Conservation (phyloP, 2,329 filamentous ascomycete genomes). For the Fusarium goolgardi region DNA sequence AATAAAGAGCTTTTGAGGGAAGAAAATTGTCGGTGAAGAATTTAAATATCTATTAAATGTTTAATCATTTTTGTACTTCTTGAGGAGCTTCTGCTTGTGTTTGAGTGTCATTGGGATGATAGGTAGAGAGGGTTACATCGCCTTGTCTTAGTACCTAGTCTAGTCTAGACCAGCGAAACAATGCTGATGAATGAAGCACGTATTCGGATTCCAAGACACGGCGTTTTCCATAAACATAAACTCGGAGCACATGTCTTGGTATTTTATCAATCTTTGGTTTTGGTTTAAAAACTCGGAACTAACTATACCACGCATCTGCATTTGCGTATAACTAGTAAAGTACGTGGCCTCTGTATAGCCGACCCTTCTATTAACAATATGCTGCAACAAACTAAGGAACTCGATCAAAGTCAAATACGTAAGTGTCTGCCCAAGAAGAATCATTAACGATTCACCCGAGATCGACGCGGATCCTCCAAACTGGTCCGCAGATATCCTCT, state of each 20-base stretch:
- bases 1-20: no score
- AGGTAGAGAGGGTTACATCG: background rate
- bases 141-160: background rate
- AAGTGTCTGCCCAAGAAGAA: background rate
- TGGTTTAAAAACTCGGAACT: background rate
- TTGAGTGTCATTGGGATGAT: background rate
- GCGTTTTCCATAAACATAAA: background rate
- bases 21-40: background rate
- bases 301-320: background rate
- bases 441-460: background rate
- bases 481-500: background rate
- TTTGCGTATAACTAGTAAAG: background rate
- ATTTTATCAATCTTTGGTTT: background rate
- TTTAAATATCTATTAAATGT: background rate
- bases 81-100: background rate
- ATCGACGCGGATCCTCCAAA: rapidly evolving
- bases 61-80: background rate
- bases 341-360: rapidly evolving
- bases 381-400: background rate
- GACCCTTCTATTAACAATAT: background rate
- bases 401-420: background rate
- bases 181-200: background rate
- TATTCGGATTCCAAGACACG: background rate
- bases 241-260: background rate
- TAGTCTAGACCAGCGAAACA: background rate